Evolutionary conservation across 768 basidiomycete species (phyloP).

Genomic region (Cyathus striatus): DNA sequence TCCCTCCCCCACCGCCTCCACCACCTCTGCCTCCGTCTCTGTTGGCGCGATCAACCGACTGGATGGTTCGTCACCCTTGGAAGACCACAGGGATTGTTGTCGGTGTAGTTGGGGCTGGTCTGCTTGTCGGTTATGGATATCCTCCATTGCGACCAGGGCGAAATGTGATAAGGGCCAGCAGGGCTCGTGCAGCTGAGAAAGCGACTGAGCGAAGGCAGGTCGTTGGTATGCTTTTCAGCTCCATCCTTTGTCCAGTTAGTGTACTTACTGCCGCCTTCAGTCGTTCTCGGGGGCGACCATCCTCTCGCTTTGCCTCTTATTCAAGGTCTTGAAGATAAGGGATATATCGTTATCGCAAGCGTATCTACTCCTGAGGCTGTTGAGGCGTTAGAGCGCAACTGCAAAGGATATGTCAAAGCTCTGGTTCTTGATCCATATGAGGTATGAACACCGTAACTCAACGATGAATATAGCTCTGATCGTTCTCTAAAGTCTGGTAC

Average conservation of each 20-base stretch:
- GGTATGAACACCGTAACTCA: constrained; percentile 31
- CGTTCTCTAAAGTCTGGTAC: constrained; percentile 51
- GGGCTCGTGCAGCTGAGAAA: constrained; percentile 32
- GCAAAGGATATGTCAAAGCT: constrained; percentile 75
- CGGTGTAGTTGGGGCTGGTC: constrained; percentile 55
- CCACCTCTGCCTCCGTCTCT: constrained; percentile 52
- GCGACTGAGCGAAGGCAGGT: constrained; percentile 57
- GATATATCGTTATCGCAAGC: constrained; percentile 80
- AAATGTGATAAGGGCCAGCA: constrained; percentile 14
- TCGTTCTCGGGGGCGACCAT: constrained; percentile 78
- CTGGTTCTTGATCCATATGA: constrained; percentile 78
- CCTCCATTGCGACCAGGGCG: constrained; percentile 18
- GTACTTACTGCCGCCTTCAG: constrained; percentile 24
- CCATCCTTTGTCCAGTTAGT: not conserved
- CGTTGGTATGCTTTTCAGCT: constrained; percentile 44
- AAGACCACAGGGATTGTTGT: constrained; percentile 47
- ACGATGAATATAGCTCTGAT: constrained; percentile 2
- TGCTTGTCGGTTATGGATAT: constrained; percentile 61
- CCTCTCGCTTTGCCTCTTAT: constrained; percentile 70
- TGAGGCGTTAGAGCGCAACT: constrained; percentile 54
- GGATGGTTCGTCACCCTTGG: constrained; percentile 58
- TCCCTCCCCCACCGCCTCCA: constrained; percentile 56
- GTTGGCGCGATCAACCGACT: constrained; percentile 42
- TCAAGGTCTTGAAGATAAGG: constrained; percentile 66
- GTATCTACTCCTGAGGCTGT: constrained; percentile 68